Evolutionary conservation across 179 eudicot species (phyloP), one percentile per base, ranked within the genome.

Genomic region (Drosera spatulata): DNA sequence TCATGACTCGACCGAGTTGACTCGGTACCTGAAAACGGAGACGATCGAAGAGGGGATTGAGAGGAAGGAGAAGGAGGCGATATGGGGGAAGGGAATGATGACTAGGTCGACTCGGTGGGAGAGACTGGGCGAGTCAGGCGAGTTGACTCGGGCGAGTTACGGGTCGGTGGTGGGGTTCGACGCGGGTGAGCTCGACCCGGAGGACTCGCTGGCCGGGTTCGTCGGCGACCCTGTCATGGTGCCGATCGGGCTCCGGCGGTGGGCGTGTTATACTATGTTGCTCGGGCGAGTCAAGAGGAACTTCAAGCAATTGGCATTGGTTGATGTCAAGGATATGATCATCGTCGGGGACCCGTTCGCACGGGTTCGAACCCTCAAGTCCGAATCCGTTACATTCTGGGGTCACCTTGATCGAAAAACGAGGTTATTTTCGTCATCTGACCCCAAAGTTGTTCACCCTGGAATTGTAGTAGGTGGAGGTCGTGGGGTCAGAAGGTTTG

Each of bases 221-320:
- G 5, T 88, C 55, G 94, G 80, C 69, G 85, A 71, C 38, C 10
- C 7, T 10, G 5, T 10, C n/a, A 11, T 57, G 4, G 84, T 75
- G 33, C 82, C 85, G 2, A 78, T 91, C 80, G 70, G 77, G 42
- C 59, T 88, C 13, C 62, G 97, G 14, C 61, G 96, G 41, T 91
- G 97, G 97, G 96, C 96, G 50, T 80, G 85, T 55, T 91, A 87
- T 65, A 87, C 96, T 3, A 85, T 91, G 95, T 57, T 91, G 4
- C 71, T 91, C 42, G 96, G 97, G 4, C 91, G 96, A 4, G 75
- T 91, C 3, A 71, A 81, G 39, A 71, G 81, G 56, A 79, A 80
- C 38, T 91, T 78, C 67, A 91, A 85, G 80, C 94, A 88, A 64
- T 53, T 80, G 5, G 55, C 74, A 68, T 49, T 91, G 5, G 69